These are phyloP conservation scores for Neoboletus subvelutipes DNA, from an alignment of 768 basidiomycete genomes.

Conservation along the genomic window DNA sequence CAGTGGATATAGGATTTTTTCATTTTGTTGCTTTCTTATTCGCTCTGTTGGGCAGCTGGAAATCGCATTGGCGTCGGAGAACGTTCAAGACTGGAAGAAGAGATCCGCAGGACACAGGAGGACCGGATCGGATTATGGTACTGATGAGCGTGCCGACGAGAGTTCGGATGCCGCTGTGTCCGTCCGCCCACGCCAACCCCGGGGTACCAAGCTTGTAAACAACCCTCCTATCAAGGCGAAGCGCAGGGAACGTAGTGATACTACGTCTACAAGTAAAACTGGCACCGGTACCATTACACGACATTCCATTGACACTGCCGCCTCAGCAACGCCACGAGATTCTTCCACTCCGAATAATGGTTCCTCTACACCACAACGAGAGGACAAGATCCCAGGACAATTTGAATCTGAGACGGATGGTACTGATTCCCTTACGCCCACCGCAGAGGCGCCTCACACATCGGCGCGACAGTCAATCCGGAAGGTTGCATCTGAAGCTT, in stretches of 20 bases:
- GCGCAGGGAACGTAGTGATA: conserved; percentile 55
- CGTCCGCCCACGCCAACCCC: conserved; percentile 42
- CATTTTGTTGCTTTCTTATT: conserved; percentile 3
- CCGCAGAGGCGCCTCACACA: conserved; percentile 30
- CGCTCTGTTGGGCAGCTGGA: conserved; percentile 56
- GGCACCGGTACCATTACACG: conserved; percentile 31
- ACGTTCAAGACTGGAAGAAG: conserved; percentile 34
- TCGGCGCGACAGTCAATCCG: conserved; percentile 23
- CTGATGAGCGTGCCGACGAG: conserved; percentile 57
- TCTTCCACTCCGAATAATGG: conserved; percentile 25
- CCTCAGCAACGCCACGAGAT: conserved; percentile 30
- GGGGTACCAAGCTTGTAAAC: conserved; percentile 33
- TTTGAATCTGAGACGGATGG: conserved; percentile 37
- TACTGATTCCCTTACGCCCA: conserved; percentile 25
- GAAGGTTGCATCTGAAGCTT: conserved; percentile 36
- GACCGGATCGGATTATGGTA: conserved; percentile 27
- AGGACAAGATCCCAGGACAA: conserved; percentile 40
- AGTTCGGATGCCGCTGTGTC: conserved; percentile 46
- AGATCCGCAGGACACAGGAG: conserved; percentile 26
- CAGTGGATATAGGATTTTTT: conserved; percentile 16
- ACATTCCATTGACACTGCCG: conserved; percentile 24
- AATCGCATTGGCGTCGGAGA: conserved; percentile 65
- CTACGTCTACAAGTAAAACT: conserved; percentile 62
- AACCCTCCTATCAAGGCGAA: conserved; percentile 37
- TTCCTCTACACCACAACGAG: conserved; percentile 29